Evolutionary conservation across 2,329 filamentous ascomycete genomes (phyloP), one percentile per base, ranked within the genome.

Genomic region (Neospermospora avenae): DNA sequence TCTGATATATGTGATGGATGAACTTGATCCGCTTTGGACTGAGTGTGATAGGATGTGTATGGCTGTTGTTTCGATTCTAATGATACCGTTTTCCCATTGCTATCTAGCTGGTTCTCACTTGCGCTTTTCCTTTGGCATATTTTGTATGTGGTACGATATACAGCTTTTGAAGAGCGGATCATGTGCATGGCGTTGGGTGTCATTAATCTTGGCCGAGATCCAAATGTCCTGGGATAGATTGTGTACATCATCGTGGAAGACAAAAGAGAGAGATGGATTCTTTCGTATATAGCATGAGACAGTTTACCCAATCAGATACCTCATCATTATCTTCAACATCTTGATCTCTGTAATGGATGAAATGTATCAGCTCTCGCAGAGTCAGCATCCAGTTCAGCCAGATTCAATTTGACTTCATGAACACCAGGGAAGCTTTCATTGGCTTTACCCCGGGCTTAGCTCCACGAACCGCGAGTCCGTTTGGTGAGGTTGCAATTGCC

Each of bases 11-110:
- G 8, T 44, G 5, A 22, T 42, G 52, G 22, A 24, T 34, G 28
- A 35, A 34, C 18, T 42, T 20, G 24, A 11, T 57, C 39, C 28
- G 55, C 24, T 54, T 44, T 46, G 51, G 55, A 58, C 39, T 11
- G 25, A 24, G 53, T 48, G n/a, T 46, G 41, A 35, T 34, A 39
- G 55, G 41, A 42, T 61, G 44, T 41, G 44, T 49, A 41, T 58
- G 42, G 45, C 35, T 41, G 53, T 49, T 24, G 48, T 51, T 61
- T 61, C 59, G 25, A 42, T 62, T 62, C 60, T 62, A 61, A 59
- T 62, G 60, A 62, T 62, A 62, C 60, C 60, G 56, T 37, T 62
- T 55, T 63, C 20, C 28, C 35, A 24, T 54, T 55, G 7, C 18
- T 55, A 8, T 59, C 22, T 22, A 51, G 46, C 46, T 20, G 28